These are phyloP conservation scores for Grosmannia penicillata DNA, from an alignment of 2,329 filamentous ascomycete species.

Conservation along the genomic window DNA sequence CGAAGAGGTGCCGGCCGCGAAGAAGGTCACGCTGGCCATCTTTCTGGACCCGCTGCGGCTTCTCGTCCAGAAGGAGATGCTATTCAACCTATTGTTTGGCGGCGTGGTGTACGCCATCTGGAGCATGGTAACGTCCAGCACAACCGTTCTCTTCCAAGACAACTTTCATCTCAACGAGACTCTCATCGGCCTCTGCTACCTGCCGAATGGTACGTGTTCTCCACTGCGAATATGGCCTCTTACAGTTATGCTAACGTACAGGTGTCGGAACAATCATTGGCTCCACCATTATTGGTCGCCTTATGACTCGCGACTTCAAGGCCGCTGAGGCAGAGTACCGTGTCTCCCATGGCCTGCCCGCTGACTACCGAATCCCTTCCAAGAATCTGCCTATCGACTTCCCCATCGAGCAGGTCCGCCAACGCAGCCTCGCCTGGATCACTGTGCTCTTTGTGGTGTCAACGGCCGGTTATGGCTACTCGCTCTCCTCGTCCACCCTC, in stretches of 20 bases:
- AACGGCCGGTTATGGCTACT: not conserved
- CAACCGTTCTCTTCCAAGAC: not conserved
- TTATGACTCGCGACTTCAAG: constrained; percentile 1
- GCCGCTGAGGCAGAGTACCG: not conserved
- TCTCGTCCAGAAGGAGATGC: not conserved
- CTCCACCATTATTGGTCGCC: not conserved
- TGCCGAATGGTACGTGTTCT: not conserved
- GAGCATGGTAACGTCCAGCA: constrained; percentile 4
- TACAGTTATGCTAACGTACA: not conserved
- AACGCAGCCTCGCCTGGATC: not conserved
- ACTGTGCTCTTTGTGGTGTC: not conserved
- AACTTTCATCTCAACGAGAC: constrained; percentile 1
- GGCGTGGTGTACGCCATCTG: constrained; percentile 1
- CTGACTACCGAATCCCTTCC: not conserved
- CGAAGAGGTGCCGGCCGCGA: not conserved
- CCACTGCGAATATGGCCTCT: not conserved
- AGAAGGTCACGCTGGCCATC: not conserved
- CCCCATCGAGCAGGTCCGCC: constrained; percentile 1
- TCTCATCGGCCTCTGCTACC: not conserved
- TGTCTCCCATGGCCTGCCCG: not conserved
- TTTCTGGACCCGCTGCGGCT: not conserved
- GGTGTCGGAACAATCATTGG: constrained; percentile 1
- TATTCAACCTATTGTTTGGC: constrained; percentile 1
- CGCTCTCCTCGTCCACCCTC: not conserved
- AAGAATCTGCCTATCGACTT: constrained; percentile 1